Conservation (phyloP, 352 stramenopile genomes). For the Peronospora destructor region DNA sequence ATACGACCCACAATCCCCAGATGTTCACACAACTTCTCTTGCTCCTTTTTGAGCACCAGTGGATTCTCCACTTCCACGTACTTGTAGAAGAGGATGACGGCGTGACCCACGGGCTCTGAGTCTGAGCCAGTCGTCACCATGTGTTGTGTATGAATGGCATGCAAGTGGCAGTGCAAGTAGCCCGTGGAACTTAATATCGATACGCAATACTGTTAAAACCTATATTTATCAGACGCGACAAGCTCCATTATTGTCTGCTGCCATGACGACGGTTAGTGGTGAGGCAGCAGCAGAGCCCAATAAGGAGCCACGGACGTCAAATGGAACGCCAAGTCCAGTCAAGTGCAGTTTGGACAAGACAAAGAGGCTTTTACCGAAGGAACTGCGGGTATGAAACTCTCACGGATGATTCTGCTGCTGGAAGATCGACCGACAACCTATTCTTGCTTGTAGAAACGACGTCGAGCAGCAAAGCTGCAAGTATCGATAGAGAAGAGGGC, state of each 20-base stretch:
- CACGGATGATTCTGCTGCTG: constrained; percentile 3
- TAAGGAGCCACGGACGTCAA: constrained; percentile 5
- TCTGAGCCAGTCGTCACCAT: neutral
- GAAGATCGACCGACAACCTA: constrained; percentile 5
- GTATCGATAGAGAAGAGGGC: constrained; percentile 17
- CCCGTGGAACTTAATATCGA: constrained; percentile 3
- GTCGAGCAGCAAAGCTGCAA: constrained; percentile 53
- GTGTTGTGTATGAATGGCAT: constrained; percentile 18
- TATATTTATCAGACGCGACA: constrained; percentile 9
- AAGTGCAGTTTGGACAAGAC: constrained; percentile 28
- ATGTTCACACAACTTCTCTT: constrained; percentile 43
- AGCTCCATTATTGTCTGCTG: constrained; percentile 3
- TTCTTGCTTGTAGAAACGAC: constrained; percentile 39
- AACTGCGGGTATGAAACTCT: constrained; percentile 45
- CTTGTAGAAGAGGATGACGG: constrained; percentile 78
- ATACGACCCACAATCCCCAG: constrained; percentile 63
- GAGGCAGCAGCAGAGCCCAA: constrained; percentile 8
- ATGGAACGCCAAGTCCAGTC: constrained; percentile 10
- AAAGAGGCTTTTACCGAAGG: constrained; percentile 63
- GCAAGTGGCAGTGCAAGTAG: constrained; percentile 1
- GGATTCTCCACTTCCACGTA: constrained; percentile 45
- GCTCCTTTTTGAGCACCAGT: constrained; percentile 36
- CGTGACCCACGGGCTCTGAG: constrained; percentile 19
- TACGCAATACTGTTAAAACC: neutral
- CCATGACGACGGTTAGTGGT: constrained; percentile 10